Conservation (phyloP, 345 rosid species). For the Brassica carinata region DNA sequence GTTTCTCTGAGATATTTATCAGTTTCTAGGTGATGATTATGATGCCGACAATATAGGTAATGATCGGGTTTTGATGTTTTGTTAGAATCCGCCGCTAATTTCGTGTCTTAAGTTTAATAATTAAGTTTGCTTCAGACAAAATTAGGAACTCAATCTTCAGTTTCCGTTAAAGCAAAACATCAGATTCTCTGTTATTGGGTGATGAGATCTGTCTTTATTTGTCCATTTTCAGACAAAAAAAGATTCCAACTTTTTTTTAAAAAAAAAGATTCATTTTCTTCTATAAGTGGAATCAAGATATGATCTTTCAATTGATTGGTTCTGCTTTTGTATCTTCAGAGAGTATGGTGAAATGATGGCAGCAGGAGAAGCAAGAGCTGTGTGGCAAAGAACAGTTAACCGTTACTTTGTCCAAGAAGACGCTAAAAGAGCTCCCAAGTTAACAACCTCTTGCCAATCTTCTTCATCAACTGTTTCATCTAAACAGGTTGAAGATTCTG, state of each 20-base stretch:
- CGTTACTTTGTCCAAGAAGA: constrained; percentile 98
- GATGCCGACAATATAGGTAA: not conserved
- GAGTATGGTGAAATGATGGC: constrained; percentile 63
- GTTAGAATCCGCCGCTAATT: not conserved
- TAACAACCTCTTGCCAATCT: constrained; percentile 87
- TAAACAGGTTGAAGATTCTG: constrained; percentile 60
- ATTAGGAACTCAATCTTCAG: constrained; percentile 30
- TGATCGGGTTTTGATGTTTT: constrained; percentile 9
- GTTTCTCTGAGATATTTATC: not conserved
- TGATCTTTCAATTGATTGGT: constrained; percentile 4
- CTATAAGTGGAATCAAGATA: constrained; percentile 10
- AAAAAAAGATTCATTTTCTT: constrained; percentile 6
- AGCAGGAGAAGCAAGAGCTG: constrained; percentile 88
- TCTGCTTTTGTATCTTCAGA: not conserved
- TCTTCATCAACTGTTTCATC: constrained; percentile 50
- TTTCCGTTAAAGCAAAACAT: constrained; percentile 32
- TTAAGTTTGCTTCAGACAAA: not conserved
- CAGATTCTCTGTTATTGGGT: constrained; percentile 26
- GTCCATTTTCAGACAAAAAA: not conserved
- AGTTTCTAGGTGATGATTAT: not conserved
- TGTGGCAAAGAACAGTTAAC: constrained; percentile 88
- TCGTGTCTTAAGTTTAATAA: not conserved
- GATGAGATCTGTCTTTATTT: constrained; percentile 33
- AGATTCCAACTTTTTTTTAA: constrained; percentile 30
- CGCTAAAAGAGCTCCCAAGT: constrained; percentile 93